Base-by-base conservation (phyloP, 1,284 basidiomycete genomes). In the Ceratobasidium sp. region DNA sequence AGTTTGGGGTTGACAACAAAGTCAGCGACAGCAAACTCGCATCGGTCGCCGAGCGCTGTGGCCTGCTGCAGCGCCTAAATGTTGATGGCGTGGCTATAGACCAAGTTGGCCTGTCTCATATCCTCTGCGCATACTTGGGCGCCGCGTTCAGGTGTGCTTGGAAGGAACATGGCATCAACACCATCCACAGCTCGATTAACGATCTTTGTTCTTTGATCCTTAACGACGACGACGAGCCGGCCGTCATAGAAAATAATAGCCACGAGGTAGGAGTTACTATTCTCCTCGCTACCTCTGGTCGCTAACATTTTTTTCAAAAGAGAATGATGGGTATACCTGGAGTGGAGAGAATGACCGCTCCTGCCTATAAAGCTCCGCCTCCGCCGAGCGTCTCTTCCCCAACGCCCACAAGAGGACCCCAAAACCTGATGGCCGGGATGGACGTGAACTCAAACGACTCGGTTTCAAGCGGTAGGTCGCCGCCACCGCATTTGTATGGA, bases 381-480 rank as follows among this genome's bases (percentile, higher is more conserved):
- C 38, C 71, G 33, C 59, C 57, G 33, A 59, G 35, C 20, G 8
- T 65, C 46, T 10, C 16, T 27, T 46, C 46, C 38, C 50, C 62
- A 12, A 65, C 30, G 23, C 48, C 73, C n/a, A 33, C 73, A 55
- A 67, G 62, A 57, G 52, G 33, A 20, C 4, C 52, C 38, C 46
- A 33, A n/a, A 2, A 16, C 14, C 44, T 35, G 46, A 20, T 30
- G 8, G 27, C 30, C 10, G 50, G 44, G 52, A 62, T 62, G 44
- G 68, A 74, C 3, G 23, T 14, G 16, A 55, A 50, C n/a, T 50
- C 59, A 6, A 55, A 41, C 20, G 73, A 76, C 41, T 67, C 73
- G 16, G 35, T 76, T 23, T 76, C 73, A 35, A 76, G 73, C 64
- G 73, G 73, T 76, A 76, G 73, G 73, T 76, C 73, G 41, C 74